Evolutionary conservation across 768 basidiomycete genomes (phyloP).

Genomic region (Mrakia hoshinonis): DNA sequence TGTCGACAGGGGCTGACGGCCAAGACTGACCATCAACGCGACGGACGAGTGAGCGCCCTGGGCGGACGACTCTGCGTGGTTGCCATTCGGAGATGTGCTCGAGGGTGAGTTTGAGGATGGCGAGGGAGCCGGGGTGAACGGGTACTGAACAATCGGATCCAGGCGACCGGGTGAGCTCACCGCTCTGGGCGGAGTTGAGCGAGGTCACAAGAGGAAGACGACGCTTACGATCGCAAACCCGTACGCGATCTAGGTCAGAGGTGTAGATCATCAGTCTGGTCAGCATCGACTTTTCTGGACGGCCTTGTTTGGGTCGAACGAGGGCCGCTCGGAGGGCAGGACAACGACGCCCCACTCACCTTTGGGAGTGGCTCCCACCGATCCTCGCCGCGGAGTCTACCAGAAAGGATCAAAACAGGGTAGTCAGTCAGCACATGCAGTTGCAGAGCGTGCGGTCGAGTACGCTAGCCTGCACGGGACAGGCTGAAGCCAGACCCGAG

Average conservation of each 20-base stretch:
- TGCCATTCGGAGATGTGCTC: neutral
- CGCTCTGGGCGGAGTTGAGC: too few relatives aligned
- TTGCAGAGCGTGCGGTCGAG: neutral
- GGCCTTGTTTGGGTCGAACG: too few relatives aligned
- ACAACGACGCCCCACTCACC: too few relatives aligned
- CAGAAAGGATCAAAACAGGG: neutral
- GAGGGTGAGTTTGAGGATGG: neutral
- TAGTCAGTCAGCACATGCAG: neutral
- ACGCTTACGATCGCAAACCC: neutral
- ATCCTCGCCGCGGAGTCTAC: constrained; percentile 6
- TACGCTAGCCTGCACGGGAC: too few relatives aligned
- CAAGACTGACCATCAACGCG: neutral
- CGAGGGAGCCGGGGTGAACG: constrained; percentile 16
- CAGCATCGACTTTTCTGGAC: neutral
- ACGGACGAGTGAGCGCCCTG: neutral
- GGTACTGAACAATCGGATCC: neutral
- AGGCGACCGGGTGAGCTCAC: neutral
- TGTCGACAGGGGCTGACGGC: neutral
- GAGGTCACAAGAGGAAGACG: neutral
- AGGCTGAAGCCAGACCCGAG: too few relatives aligned
- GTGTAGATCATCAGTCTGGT: neutral
- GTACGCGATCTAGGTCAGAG: neutral
- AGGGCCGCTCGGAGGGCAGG: too few relatives aligned
- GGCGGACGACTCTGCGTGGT: neutral
- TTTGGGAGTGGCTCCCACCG: constrained; percentile 25